A percentile compares a stretch with the other conserved stretches of the same genome.
Conservation (phyloP, 805 yeast genomes). For the Starmerella floris region DNA sequence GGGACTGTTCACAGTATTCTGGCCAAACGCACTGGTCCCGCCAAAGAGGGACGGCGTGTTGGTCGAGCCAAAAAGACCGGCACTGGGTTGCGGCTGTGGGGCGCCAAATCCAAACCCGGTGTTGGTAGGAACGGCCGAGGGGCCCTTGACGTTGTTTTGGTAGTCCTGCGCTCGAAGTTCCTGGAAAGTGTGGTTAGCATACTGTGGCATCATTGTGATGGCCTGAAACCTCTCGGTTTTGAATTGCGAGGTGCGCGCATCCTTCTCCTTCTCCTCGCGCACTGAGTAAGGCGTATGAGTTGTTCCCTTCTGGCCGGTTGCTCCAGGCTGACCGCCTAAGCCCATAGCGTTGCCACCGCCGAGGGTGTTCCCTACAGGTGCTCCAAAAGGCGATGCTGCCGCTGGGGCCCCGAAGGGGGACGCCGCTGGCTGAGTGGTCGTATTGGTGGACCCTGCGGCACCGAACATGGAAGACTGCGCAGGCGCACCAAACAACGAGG, state of each 20-base stretch:
- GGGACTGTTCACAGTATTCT: background rate
- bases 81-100: background rate
- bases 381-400: conserved; percentile 22
- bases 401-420: conserved; percentile 21
- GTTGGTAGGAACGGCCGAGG: background rate
- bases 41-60: background rate
- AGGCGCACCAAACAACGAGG: conserved; percentile 13
- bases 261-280: conserved; percentile 42
- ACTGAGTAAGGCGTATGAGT: conserved; percentile 54
- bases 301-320: background rate
- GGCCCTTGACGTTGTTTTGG: conserved; percentile 45
- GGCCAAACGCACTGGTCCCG: background rate
- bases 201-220: conserved; percentile 83
- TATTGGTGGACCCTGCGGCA: conserved; percentile 6
- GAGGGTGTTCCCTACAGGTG: conserved; percentile 18
- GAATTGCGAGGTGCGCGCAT: conserved; percentile 26
- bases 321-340: background rate
- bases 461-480: conserved; percentile 34
- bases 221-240: conserved; percentile 44
- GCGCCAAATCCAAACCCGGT: conserved; percentile 15
- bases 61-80: background rate
- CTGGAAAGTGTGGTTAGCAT: conserved; percentile 64
- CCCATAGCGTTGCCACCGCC: background rate
- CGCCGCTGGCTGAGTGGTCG: conserved; percentile 6
- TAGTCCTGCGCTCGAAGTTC: conserved; percentile 87